A percentile compares a stretch with the other conserved stretches of the same genome.
These are phyloP conservation scores for Xylariaceae sp. DNA, from an alignment of 2,329 filamentous ascomycete species.

Conservation along the genomic window DNA sequence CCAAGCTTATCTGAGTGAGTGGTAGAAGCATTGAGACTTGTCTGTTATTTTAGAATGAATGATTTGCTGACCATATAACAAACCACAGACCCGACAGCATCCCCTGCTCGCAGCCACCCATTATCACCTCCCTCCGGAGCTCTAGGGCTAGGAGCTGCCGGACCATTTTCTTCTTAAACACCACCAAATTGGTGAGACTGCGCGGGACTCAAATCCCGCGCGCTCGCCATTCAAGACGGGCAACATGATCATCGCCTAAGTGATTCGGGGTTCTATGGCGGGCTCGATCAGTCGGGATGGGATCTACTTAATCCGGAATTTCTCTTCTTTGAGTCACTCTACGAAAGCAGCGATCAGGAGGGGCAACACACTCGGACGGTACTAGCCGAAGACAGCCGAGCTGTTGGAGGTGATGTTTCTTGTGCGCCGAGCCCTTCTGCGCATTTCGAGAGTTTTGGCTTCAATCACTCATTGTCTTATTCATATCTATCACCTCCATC, in stretches of 20 bases:
- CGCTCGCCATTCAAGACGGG: neutral
- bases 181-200: neutral
- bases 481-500: neutral
- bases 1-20: too few species aligned
- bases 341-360: slow-evolving; percentile 5
- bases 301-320: slow-evolving; percentile 3
- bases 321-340: neutral
- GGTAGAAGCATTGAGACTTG: too few species aligned
- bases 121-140: too few species aligned
- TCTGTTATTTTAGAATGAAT: too few species aligned
- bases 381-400: too few species aligned
- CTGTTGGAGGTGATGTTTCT: too few species aligned
- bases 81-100: too few species aligned
- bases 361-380: too few species aligned
- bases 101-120: too few species aligned
- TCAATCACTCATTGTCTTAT: neutral
- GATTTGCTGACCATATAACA: too few species aligned
- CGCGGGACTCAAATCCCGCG: slow-evolving; percentile 5
- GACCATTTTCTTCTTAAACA: too few species aligned
- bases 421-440: neutral
- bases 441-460: neutral
- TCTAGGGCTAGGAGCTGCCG: too few species aligned
- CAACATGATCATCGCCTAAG: slow-evolving; percentile 5
- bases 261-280: neutral
- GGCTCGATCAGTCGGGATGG: slow-evolving; percentile 5